Conservation (phyloP, 495 filamentous ascomycete species). For the Hypoxylon fuscum region DNA sequence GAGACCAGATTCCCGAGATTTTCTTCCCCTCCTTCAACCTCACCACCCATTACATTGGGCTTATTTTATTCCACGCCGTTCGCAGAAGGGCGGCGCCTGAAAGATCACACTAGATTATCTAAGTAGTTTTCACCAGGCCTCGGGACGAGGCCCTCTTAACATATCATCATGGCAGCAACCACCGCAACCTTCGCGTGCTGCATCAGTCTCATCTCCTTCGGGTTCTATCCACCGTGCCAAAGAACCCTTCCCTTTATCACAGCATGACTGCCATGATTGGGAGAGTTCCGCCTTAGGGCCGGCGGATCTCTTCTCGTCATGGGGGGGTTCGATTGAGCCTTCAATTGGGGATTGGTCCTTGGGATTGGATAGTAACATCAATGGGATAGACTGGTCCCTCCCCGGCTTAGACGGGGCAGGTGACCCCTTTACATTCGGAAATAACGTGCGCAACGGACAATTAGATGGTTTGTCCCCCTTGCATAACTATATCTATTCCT, state of each 20-base stretch:
- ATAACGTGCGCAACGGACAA: slow-evolving; percentile 31
- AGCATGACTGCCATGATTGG: slow-evolving; percentile 42
- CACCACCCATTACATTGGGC: slow-evolving; percentile 32
- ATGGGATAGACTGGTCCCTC: slow-evolving; percentile 39
- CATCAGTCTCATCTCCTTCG: slow-evolving; percentile 28
- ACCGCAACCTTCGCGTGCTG: slow-evolving; percentile 14
- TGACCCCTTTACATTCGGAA: slow-evolving; percentile 35
- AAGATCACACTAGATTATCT: slow-evolving; percentile 31
- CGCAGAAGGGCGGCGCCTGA: slow-evolving; percentile 37
- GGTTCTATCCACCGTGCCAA: slow-evolving; percentile 40
- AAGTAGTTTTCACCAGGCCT: slow-evolving; percentile 40
- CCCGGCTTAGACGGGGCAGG: slow-evolving; percentile 36
- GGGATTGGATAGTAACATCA: slow-evolving; percentile 30
- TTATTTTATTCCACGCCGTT: slow-evolving; percentile 34
- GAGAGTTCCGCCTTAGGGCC: slow-evolving; percentile 43
- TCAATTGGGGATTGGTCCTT: slow-evolving; percentile 38
- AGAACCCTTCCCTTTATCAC: slow-evolving; percentile 24
- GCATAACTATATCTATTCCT: neutral
- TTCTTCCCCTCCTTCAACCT: slow-evolving; percentile 32
- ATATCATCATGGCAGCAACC: slow-evolving; percentile 43
- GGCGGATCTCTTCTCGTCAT: slow-evolving; percentile 45
- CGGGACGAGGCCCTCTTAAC: slow-evolving; percentile 37
- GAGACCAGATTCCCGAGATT: slow-evolving; percentile 8
- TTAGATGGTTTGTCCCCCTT: slow-evolving; percentile 36
- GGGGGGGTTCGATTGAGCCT: slow-evolving; percentile 33